These are phyloP conservation scores for Microthlaspi erraticum DNA, from an alignment of 345 rosid genomes.

Conservation along the genomic window DNA sequence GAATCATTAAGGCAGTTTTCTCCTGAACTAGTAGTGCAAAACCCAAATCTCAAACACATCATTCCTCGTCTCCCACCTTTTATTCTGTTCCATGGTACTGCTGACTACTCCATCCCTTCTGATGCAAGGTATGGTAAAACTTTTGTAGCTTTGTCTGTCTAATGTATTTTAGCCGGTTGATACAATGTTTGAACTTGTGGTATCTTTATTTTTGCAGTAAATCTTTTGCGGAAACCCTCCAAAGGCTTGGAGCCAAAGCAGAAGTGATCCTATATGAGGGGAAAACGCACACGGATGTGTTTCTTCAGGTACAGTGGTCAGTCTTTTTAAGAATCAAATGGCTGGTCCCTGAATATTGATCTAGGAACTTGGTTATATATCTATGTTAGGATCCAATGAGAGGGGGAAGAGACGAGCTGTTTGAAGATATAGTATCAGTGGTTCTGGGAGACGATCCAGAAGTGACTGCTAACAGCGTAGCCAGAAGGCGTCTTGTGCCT, in stretches of 20 bases:
- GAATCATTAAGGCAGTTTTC: conserved; percentile 75
- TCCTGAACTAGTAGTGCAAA: conserved; percentile 80
- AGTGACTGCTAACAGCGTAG: conserved; percentile 58
- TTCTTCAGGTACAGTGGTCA: conserved; percentile 71
- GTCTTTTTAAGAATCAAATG: conserved; percentile 11
- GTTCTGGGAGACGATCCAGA: conserved; percentile 64
- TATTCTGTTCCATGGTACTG: conserved; percentile 89
- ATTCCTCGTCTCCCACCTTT: conserved; percentile 78
- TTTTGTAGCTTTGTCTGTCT: conserved; percentile 11
- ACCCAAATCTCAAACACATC: conserved; percentile 57
- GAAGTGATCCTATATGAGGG: conserved; percentile 78
- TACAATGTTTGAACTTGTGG: conserved; percentile 16
- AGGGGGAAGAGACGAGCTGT: conserved; percentile 87
- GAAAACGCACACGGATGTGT: conserved; percentile 93
- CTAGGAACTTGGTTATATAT: conserved; percentile 3
- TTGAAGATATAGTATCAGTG: conserved; percentile 74
- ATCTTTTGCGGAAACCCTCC: conserved; percentile 74
- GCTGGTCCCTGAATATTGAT: conserved; percentile 9
- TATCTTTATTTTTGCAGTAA: conserved; percentile 55
- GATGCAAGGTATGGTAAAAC: conserved; percentile 72
- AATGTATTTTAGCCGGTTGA: conserved; percentile 16
- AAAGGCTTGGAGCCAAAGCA: conserved; percentile 74
- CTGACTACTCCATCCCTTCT: conserved; percentile 89
- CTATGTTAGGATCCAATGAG: conserved; percentile 92
- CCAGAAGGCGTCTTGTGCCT: conserved; percentile 87